Evolutionary conservation across 495 filamentous ascomycete genomes (phyloP).

Genomic region (Peziza echinospora): DNA sequence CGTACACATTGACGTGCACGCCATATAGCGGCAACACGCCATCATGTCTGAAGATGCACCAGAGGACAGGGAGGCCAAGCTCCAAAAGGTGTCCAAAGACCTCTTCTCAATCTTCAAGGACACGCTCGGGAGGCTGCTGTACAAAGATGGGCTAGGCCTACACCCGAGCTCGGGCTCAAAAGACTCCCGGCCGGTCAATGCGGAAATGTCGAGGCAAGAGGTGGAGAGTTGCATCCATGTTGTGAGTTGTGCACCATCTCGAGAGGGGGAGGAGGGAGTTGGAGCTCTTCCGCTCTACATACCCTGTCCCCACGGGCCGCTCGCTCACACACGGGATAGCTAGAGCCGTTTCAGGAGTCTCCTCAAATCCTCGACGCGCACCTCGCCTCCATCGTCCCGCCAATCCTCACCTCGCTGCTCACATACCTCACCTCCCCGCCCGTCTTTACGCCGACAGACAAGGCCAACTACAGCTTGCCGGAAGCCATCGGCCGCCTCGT

Average conservation of each 20-base stretch:
- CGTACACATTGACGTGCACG: too few species aligned
- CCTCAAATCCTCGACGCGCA: conserved; percentile 89
- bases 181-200: conserved; percentile 17
- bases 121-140: too few species aligned
- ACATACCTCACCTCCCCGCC: conserved; percentile 30
- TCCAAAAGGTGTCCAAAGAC: conserved; percentile 48
- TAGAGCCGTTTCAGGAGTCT: conserved; percentile 88
- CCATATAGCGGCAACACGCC: too few species aligned
- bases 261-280: too few species aligned
- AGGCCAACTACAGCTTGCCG: conserved; percentile 24
- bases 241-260: too few species aligned
- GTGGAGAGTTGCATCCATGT: too few species aligned
- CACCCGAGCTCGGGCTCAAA: conserved; percentile 10
- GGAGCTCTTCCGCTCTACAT: too few species aligned
- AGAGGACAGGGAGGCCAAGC: conserved; percentile 46
- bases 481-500: conserved; percentile 55
- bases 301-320: conserved; percentile 3
- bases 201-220: conserved; percentile 20
- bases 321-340: conserved; percentile 26
- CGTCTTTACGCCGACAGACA: conserved; percentile 4
- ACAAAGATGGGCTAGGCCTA: conserved; percentile 6
- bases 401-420: conserved; percentile 51
- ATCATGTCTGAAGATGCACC: conserved; percentile 9
- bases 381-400: conserved; percentile 48
- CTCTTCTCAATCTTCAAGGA: conserved; percentile 42